Percentiles rank a stretch among this genome's conserved stretches.
phyloP scores from a whole-genome alignment of 208 protist species.

The Leishmania major region DNA sequence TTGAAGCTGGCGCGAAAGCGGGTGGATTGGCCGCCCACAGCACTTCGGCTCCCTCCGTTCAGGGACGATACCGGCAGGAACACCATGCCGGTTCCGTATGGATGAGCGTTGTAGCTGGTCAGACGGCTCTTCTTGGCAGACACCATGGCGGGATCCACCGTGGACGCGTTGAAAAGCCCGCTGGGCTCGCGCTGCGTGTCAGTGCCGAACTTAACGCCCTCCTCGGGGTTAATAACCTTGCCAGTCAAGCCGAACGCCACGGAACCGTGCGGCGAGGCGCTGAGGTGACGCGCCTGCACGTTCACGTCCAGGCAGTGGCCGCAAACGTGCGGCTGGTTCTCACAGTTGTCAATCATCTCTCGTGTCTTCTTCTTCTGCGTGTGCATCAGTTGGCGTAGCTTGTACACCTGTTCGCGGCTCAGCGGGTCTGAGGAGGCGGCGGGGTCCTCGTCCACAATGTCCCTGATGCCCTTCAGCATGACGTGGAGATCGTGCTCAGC shows the following conservation, averaged over 20 bases:
- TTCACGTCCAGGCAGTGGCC: slow-evolving; percentile 77
- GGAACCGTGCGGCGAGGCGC: slow-evolving; percentile 39
- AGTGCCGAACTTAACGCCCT: slow-evolving; percentile 57
- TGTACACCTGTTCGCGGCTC: slow-evolving; percentile 44
- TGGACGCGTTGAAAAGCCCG: slow-evolving; percentile 44
- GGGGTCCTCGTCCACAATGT: slow-evolving; percentile 53
- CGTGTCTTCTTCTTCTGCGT: slow-evolving; percentile 73
- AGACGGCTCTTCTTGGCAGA: slow-evolving; percentile 33
- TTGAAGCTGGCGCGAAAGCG: slow-evolving; percentile 51
- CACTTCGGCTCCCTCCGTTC: slow-evolving; percentile 8
- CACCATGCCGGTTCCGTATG: slow-evolving; percentile 79
- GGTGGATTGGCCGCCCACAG: slow-evolving; percentile 13
- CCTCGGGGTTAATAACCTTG: slow-evolving; percentile 65
- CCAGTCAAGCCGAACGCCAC: slow-evolving; percentile 51
- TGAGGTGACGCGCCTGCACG: slow-evolving; percentile 66
- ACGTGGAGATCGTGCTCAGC: slow-evolving; percentile 64
- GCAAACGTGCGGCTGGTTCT: slow-evolving; percentile 64
- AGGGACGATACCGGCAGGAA: slow-evolving; percentile 50
- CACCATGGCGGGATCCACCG: slow-evolving; percentile 29
- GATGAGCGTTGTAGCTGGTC: slow-evolving; percentile 68
- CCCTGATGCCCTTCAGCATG: slow-evolving; percentile 57
- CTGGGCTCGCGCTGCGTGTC: slow-evolving; percentile 31
- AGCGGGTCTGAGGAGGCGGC: slow-evolving; percentile 32
- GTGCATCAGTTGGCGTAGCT: slow-evolving; percentile 68
- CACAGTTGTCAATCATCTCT: slow-evolving; percentile 51